Evolutionary conservation across 352 stramenopile genomes (phyloP).

Genomic region (Blastocystis sp.): DNA sequence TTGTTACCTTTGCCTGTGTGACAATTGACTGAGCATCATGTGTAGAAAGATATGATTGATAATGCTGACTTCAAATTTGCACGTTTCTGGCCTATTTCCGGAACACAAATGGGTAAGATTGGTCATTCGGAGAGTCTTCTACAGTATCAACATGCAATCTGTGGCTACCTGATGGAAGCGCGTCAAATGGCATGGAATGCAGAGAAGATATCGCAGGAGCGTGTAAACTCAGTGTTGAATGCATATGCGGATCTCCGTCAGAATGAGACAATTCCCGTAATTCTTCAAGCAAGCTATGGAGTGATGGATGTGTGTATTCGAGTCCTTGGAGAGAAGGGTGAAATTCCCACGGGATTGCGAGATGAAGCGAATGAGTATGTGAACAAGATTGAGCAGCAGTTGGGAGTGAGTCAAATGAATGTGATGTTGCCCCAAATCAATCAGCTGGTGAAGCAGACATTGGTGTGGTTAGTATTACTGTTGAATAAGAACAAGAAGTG

Average conservation of each 20-base stretch:
- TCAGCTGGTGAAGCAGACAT: background rate
- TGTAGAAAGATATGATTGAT: background rate
- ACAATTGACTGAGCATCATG: background rate
- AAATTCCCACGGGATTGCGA: background rate
- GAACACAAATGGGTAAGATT: background rate
- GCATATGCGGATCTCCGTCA: background rate
- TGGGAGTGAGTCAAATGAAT: background rate
- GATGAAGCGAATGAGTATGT: background rate
- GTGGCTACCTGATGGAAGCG: no score
- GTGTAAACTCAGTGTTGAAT: background rate
- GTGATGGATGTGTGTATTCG: background rate
- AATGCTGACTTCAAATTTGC: constrained; percentile 33
- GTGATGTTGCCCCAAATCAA: background rate
- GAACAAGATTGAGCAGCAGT: background rate
- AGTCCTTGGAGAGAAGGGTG: background rate
- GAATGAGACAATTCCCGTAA: background rate
- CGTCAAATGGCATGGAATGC: background rate
- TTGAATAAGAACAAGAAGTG: constrained; percentile 29
- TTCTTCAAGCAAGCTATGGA: background rate
- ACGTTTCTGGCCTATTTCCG: background rate
- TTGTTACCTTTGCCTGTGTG: background rate
- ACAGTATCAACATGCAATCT: no score
- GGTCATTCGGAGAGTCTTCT: background rate
- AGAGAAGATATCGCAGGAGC: background rate
- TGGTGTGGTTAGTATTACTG: background rate